Conservation (phyloP, 1,139 yeast genomes). For the Scheffersomyces illinoinensis region DNA sequence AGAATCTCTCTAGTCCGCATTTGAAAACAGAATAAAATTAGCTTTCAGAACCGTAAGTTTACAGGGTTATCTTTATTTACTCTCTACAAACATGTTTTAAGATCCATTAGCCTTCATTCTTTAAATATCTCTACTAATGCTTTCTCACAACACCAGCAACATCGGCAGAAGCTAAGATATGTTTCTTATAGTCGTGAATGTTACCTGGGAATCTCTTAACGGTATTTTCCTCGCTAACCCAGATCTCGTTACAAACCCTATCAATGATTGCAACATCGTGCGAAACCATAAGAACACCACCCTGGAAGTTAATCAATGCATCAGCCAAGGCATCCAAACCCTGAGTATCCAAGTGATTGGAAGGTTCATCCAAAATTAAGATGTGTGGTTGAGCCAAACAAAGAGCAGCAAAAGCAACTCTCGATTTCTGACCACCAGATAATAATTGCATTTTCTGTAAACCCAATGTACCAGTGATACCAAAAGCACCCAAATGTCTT, state of each 20-base stretch:
- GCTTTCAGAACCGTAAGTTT: too few species aligned
- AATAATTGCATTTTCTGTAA: constrained; percentile 85
- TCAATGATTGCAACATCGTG: constrained; percentile 93
- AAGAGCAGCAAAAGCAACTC: constrained; percentile 96
- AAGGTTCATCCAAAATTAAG: constrained; percentile 93
- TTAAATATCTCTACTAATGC: constrained; percentile 44
- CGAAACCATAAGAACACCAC: constrained; percentile 96
- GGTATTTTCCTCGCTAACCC: constrained; percentile 88
- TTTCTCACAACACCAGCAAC: constrained; percentile 85
- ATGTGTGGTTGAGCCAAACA: constrained; percentile 93
- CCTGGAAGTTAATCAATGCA: constrained; percentile 83
- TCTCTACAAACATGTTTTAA: background rate
- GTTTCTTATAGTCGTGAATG: constrained; percentile 86
- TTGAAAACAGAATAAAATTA: too few species aligned
- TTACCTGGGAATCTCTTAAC: constrained; percentile 81
- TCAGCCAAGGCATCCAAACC: constrained; percentile 95
- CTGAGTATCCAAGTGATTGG: constrained; percentile 96
- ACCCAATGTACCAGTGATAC: constrained; percentile 93
- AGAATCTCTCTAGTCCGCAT: too few species aligned
- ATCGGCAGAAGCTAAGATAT: constrained; percentile 76
- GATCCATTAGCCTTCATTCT: background rate
- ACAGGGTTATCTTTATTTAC: too few species aligned
- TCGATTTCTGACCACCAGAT: constrained; percentile 97
- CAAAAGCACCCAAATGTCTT: constrained; percentile 94
- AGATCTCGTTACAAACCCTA: constrained; percentile 86